Evolutionary conservation across 2,329 filamentous ascomycete species (phyloP).

Genomic region (Fusarium ambrosium): DNA sequence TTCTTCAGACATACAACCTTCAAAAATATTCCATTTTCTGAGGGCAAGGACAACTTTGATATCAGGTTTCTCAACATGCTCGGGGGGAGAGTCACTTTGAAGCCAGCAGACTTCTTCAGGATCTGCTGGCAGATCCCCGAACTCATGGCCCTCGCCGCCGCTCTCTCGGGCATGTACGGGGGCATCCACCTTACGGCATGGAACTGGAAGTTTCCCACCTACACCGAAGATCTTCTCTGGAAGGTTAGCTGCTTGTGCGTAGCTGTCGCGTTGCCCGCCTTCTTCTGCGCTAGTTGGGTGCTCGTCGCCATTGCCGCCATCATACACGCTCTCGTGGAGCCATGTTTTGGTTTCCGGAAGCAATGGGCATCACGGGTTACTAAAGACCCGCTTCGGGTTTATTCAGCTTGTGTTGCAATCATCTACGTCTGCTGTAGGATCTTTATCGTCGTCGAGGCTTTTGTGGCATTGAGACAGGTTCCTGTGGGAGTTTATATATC

Average conservation of each 20-base stretch:
- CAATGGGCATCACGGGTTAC: neutral
- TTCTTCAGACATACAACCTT: neutral
- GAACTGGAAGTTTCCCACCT: neutral
- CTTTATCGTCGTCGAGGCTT: constrained; percentile 9
- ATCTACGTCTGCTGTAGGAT: neutral
- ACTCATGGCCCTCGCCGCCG: neutral
- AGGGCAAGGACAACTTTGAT: constrained; percentile 6
- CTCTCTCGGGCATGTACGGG: neutral
- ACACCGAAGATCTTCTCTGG: neutral
- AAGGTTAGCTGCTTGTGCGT: constrained; percentile 1
- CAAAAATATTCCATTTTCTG: neutral
- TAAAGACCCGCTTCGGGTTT: neutral
- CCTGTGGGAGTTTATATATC: constrained; percentile 12
- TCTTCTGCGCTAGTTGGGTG: neutral
- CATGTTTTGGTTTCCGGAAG: neutral
- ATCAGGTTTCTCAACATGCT: neutral
- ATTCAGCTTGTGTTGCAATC: neutral
- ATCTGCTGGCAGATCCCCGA: neutral
- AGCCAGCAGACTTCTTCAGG: neutral
- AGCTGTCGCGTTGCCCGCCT: neutral
- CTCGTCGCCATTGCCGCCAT: neutral
- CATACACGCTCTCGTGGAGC: neutral
- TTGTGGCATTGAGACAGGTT: constrained; percentile 6
- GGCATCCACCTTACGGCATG: neutral
- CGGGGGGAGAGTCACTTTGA: neutral